Base-by-base conservation (phyloP, 352 stramenopile genomes). In the Globisporangium yorkense region DNA sequence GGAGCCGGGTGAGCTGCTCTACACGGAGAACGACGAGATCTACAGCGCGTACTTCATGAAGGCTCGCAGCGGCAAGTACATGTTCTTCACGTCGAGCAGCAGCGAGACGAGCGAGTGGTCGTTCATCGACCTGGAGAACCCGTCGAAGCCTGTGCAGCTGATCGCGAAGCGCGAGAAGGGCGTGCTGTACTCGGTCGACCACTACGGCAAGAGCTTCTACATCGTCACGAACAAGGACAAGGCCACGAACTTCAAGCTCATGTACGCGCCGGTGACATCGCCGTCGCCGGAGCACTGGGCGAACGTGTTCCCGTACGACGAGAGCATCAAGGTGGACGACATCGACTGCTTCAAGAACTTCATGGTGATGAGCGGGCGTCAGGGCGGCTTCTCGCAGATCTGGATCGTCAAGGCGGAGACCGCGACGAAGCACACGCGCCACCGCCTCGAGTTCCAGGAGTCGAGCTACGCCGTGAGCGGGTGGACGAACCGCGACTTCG, bases 141-240 rank as follows among this genome's bases (percentile, higher is more conserved):
- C 72, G n/a, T 67, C 63, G 5, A 70, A 72, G 35, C 63, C 67
- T 7, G 68, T 82, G 15, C 71, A 81, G 55, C 39, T 90, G 51
- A 73, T 96, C 20, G 72, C 80, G 9, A 77, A 81, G 61, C 80
- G 87, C 20, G 39, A 80, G 37, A 82, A 93, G 58, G 78, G 80
- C 15, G 62, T 96, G 48, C 66, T 81, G 29, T 97, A 96, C 71
- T 74, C 76, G 20, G 80, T 97, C 3, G 88, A 97, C 56, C 91
- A 98, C 70, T 88, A 89, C 52, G 73, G 72, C 52, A 74, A 85
- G 59, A 76, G 80, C 61, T 98, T 97, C 56, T 97, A 97, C 68
- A 93, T 99, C 49, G 77, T 88, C 56, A 98, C 93, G 27, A 99
- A 99, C 79, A 84, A 91, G 54, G 89, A 95, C 66, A 87, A 87